phyloP scores from a whole-genome alignment of 2,329 filamentous ascomycete genomes.

The Elsinoe arachidis region DNA sequence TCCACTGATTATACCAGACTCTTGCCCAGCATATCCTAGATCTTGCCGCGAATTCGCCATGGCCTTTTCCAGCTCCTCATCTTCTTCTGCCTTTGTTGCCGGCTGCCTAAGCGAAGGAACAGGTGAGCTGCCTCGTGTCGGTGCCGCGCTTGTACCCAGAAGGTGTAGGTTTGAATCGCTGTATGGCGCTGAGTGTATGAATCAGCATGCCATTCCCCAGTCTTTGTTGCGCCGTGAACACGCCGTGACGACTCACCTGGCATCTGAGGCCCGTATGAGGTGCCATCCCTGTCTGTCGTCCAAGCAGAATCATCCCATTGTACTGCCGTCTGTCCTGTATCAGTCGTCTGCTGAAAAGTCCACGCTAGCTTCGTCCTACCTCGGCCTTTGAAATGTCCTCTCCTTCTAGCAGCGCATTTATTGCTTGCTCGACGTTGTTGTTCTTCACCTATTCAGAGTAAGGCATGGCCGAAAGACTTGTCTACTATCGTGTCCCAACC shows the following conservation, averaged over 20 bases:
- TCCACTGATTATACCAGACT: conserved; percentile 37
- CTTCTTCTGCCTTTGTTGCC: conserved; percentile 23
- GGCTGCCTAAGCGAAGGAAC: conserved; percentile 21
- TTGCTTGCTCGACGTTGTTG: conserved; percentile 23
- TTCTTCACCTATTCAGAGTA: conserved; percentile 22
- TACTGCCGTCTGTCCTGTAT: conserved; percentile 10
- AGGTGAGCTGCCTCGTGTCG: conserved; percentile 24
- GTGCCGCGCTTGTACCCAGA: conserved; percentile 24
- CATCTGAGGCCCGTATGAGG: conserved; percentile 13
- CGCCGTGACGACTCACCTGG: neutral
- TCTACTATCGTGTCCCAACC: conserved; percentile 16
- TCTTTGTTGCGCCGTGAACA: neutral
- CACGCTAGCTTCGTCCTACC: neutral
- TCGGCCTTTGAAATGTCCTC: conserved; percentile 25
- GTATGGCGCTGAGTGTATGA: conserved; percentile 11
- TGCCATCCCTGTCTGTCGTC: conserved; percentile 24
- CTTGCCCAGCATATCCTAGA: conserved; percentile 32
- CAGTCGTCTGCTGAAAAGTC: neutral
- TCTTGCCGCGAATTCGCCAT: conserved; percentile 21
- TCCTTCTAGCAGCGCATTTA: conserved; percentile 25
- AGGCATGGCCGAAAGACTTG: neutral
- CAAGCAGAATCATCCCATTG: conserved; percentile 25
- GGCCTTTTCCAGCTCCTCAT: conserved; percentile 23
- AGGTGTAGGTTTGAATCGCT: conserved; percentile 22
- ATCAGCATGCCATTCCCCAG: neutral